phyloP scores from a whole-genome alignment of 768 basidiomycete species.

The Strobilomyces dryophilus region DNA sequence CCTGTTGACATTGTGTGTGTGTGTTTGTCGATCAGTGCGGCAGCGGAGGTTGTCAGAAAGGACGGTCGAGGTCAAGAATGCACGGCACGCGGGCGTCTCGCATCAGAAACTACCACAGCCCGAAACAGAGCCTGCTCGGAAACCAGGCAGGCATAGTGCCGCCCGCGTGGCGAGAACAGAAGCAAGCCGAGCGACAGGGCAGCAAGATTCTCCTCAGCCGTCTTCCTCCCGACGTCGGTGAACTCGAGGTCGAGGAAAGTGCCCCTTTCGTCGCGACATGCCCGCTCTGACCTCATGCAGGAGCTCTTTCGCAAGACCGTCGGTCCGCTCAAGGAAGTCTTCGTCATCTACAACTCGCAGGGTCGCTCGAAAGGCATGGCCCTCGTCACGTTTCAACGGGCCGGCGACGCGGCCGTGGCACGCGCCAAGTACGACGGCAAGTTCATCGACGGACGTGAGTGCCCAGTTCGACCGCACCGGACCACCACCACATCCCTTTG shows the following conservation, averaged over 20 bases:
- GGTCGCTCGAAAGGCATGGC: conserved; percentile 81
- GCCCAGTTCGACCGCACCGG: neutral
- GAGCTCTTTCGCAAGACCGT: conserved; percentile 74
- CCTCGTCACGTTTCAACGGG: conserved; percentile 59
- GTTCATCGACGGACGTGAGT: conserved; percentile 62
- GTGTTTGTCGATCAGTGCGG: neutral
- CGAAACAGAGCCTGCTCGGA: conserved; percentile 57
- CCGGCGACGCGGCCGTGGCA: conserved; percentile 60
- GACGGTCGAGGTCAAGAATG: neutral
- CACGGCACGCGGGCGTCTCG: conserved; percentile 13
- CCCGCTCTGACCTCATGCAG: conserved; percentile 34
- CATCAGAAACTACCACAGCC: conserved; percentile 44
- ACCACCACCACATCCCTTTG: neutral
- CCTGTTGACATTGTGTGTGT: conserved; percentile 5
- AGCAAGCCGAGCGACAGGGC: conserved; percentile 36
- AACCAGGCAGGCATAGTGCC: conserved; percentile 50
- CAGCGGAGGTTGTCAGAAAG: neutral
- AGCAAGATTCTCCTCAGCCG: conserved; percentile 67
- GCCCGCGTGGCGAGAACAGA: conserved; percentile 57
- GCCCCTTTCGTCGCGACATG: neutral
- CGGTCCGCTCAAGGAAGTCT: conserved; percentile 66
- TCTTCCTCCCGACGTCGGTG: conserved; percentile 64
- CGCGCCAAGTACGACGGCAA: conserved; percentile 71
- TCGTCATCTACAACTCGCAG: conserved; percentile 72
- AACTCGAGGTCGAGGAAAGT: conserved; percentile 64